Percentiles rank a stretch among this genome's conserved stretches.
Conservation (phyloP, 1,284 basidiomycete species). For the Tranzscheliella williamsii region DNA sequence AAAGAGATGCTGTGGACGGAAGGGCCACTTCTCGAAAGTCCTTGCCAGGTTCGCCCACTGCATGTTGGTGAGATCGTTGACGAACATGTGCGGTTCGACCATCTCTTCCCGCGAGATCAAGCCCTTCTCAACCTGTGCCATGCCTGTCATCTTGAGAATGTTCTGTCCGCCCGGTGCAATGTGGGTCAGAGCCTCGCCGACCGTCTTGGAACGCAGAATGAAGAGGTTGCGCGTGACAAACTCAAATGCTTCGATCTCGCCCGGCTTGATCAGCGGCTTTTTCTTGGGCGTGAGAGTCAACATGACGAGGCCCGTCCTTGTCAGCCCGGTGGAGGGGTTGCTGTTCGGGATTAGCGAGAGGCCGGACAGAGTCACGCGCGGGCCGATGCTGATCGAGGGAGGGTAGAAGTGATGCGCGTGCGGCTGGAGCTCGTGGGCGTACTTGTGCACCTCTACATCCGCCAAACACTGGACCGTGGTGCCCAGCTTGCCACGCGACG, state of each 20-base stretch:
- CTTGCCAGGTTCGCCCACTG: conserved; percentile 52
- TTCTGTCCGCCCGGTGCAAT: conserved; percentile 53
- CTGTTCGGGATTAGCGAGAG: conserved; percentile 39
- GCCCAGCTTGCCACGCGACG: conserved; percentile 42
- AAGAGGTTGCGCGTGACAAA: conserved; percentile 55
- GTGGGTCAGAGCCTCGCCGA: conserved; percentile 47
- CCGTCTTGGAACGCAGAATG: conserved; percentile 38
- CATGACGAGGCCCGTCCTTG: conserved; percentile 39
- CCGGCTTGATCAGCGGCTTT: conserved; percentile 23
- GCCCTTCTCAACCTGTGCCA: conserved; percentile 24
- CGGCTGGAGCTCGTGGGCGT: conserved; percentile 32
- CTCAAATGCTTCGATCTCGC: conserved; percentile 52
- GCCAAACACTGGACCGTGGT: conserved; percentile 41
- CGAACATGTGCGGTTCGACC: conserved; percentile 38
- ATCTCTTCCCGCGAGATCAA: conserved; percentile 23
- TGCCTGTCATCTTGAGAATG: conserved; percentile 44
- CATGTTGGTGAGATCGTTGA: conserved; percentile 43
- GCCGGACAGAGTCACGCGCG: conserved; percentile 35
- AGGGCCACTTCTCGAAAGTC: conserved; percentile 59
- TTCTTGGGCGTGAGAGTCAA: conserved; percentile 46
- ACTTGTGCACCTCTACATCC: conserved; percentile 20
- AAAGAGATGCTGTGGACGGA: conserved; percentile 47
- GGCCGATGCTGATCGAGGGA: conserved; percentile 38
- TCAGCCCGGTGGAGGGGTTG: conserved; percentile 40
- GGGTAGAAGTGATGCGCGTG: conserved; percentile 48